A percentile compares a stretch with the other conserved stretches of the same genome.
These are phyloP conservation scores for Ceraceosorus bombacis DNA, from an alignment of 1,284 basidiomycete genomes.

Conservation along the genomic window DNA sequence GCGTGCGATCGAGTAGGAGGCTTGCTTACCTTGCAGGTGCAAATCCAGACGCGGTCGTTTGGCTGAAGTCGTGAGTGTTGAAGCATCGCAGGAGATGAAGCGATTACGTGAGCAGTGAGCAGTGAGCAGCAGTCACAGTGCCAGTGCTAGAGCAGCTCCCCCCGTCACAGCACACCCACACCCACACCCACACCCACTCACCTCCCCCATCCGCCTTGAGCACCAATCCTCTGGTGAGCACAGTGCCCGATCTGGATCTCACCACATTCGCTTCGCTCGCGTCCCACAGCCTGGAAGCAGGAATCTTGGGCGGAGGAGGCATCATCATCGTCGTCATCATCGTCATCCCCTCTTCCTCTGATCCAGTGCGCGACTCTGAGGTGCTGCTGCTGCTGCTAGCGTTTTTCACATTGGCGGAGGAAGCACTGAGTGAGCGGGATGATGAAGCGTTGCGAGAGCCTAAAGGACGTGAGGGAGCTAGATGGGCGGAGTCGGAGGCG, in stretches of 20 bases:
- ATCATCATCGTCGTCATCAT: neutral
- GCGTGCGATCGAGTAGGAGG: too few relatives aligned
- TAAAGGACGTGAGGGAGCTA: too few relatives aligned
- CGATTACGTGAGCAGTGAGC: neutral
- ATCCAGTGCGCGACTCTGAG: too few relatives aligned
- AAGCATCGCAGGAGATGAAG: neutral
- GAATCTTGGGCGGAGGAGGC: neutral
- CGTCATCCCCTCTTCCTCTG: too few relatives aligned
- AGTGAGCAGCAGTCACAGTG: too few relatives aligned
- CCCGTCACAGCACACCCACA: too few relatives aligned
- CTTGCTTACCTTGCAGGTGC: constrained; percentile 58
- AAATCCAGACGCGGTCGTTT: constrained; percentile 69
- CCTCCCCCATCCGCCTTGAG: constrained; percentile 63
- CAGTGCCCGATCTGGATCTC: constrained; percentile 77
- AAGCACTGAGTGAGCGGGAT: too few relatives aligned
- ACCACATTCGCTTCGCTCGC: constrained; percentile 56
- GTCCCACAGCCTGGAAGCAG: neutral
- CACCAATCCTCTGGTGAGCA: constrained; percentile 80
- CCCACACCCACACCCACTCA: neutral
- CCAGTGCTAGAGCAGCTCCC: too few relatives aligned
- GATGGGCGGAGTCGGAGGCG: too few relatives aligned
- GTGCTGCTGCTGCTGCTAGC: too few relatives aligned
- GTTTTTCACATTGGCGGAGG: too few relatives aligned
- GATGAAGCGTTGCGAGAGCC: too few relatives aligned
- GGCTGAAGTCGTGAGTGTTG: neutral